phyloP scores from a whole-genome alignment of 306 rosid genomes.

The Vigna angularis region DNA sequence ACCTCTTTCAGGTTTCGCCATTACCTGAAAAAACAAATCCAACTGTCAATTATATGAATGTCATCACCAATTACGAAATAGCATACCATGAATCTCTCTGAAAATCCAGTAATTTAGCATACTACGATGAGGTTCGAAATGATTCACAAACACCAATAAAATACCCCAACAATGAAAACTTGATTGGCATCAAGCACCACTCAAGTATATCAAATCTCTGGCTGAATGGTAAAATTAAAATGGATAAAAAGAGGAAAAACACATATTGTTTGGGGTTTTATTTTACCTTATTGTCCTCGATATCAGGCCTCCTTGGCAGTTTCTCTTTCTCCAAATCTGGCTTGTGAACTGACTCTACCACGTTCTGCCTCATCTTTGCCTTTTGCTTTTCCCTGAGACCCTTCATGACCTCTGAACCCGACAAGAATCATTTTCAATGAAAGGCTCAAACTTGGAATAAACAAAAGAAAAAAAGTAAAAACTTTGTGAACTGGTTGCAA shows the following conservation, averaged over 20 bases:
- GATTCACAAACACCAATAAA: background rate
- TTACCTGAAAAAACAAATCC: slow-evolving; percentile 48
- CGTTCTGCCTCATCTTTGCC: slow-evolving; percentile 64
- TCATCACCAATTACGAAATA: background rate
- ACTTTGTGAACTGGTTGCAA: background rate
- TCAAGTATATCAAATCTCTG: background rate
- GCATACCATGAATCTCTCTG: background rate
- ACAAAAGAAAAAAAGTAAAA: slow-evolving; percentile 4
- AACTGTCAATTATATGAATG: slow-evolving; percentile 13
- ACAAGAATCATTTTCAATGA: slow-evolving; percentile 16
- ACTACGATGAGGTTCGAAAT: background rate
- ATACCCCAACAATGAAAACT: slow-evolving; percentile 12
- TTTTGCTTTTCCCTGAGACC: slow-evolving; percentile 80
- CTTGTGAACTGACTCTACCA: slow-evolving; percentile 51
- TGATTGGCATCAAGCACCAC: slow-evolving; percentile 9
- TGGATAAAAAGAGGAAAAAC: no score
- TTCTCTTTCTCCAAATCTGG: slow-evolving; percentile 47
- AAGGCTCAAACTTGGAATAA: slow-evolving; percentile 25
- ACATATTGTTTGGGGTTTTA: slow-evolving; percentile 32
- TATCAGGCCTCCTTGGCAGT: slow-evolving; percentile 50
- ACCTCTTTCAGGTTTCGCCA: slow-evolving; percentile 44
- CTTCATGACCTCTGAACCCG: slow-evolving; percentile 75
- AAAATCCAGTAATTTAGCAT: background rate
- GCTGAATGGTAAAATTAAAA: background rate
- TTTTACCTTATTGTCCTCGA: slow-evolving; percentile 58